Evolutionary conservation across 2,329 filamentous ascomycete genomes (phyloP).

Genomic region (Meredithiella fracta): DNA sequence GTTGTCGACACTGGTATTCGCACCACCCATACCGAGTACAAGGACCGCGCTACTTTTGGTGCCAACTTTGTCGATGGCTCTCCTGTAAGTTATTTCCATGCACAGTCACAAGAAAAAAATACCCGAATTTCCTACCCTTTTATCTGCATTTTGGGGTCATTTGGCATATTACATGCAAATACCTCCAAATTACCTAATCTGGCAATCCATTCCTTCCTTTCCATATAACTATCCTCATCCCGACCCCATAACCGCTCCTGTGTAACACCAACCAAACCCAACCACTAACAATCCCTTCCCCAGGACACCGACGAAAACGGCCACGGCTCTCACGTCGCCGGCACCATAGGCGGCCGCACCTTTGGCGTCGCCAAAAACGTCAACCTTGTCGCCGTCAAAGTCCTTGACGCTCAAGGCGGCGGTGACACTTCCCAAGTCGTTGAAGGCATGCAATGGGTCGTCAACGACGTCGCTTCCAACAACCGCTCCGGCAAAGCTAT

Average conservation of each 20-base stretch:
- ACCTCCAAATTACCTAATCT: background rate
- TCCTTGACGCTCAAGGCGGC: constrained; percentile 30
- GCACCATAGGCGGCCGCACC: constrained; percentile 42
- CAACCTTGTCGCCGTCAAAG: constrained; percentile 42
- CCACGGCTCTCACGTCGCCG: constrained; percentile 48
- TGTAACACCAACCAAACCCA: background rate
- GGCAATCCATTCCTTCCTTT: background rate
- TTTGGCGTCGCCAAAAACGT: constrained; percentile 47
- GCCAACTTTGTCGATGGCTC: constrained; percentile 34
- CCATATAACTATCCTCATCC: too few relatives aligned
- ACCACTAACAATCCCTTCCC: background rate
- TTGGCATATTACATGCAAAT: background rate
- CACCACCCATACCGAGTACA: constrained; percentile 37
- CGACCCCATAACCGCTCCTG: background rate
- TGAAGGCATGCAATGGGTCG: constrained; percentile 41
- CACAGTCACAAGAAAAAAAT: too few relatives aligned
- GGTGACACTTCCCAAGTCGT: constrained; percentile 31
- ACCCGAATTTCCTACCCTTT: background rate
- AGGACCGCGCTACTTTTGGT: constrained; percentile 36
- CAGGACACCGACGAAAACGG: constrained; percentile 40
- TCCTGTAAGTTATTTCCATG: constrained; percentile 24
- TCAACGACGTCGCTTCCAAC: constrained; percentile 27
- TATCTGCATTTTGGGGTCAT: background rate
- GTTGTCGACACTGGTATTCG: constrained; percentile 50
- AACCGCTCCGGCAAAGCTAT: constrained; percentile 35